Conservation (phyloP, 345 rosid genomes). For the Pugionium dolabratum region DNA sequence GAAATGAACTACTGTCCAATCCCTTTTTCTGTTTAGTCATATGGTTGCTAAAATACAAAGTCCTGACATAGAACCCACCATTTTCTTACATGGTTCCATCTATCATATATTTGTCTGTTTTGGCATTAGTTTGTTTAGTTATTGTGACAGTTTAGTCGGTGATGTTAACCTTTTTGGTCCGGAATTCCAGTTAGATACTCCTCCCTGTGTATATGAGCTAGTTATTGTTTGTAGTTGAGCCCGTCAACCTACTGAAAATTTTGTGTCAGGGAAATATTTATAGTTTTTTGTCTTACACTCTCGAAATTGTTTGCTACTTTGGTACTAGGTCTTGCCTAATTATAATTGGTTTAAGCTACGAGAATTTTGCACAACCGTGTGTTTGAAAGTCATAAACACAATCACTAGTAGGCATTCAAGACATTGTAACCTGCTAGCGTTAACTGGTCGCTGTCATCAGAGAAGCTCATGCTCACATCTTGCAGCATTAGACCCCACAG, state of each 20-base stretch:
- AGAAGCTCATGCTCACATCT: constrained; percentile 22
- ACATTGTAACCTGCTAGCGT: neutral
- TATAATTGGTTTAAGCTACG: constrained; percentile 1
- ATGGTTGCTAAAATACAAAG: constrained; percentile 12
- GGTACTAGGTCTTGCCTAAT: no score
- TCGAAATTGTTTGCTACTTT: neutral
- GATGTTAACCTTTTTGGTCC: no score
- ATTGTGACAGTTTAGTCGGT: neutral
- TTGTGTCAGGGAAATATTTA: no score
- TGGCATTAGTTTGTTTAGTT: constrained; percentile 21
- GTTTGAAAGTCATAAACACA: constrained; percentile 5
- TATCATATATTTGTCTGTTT: constrained; percentile 9
- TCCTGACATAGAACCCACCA: constrained; percentile 5
- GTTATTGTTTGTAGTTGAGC: neutral
- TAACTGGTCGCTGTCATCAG: constrained; percentile 1
- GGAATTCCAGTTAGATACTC: constrained; percentile 7
- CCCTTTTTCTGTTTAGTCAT: constrained; percentile 16
- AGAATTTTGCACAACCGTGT: constrained; percentile 8
- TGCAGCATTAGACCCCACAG: neutral
- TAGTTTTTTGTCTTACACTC: no score
- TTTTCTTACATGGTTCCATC: constrained; percentile 11
- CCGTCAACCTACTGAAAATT: constrained; percentile 5
- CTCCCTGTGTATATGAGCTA: neutral
- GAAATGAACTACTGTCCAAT: constrained; percentile 14
- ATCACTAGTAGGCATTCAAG: neutral